Base-by-base conservation (phyloP, 441 rosid genomes). In the Kokia cookei region DNA sequence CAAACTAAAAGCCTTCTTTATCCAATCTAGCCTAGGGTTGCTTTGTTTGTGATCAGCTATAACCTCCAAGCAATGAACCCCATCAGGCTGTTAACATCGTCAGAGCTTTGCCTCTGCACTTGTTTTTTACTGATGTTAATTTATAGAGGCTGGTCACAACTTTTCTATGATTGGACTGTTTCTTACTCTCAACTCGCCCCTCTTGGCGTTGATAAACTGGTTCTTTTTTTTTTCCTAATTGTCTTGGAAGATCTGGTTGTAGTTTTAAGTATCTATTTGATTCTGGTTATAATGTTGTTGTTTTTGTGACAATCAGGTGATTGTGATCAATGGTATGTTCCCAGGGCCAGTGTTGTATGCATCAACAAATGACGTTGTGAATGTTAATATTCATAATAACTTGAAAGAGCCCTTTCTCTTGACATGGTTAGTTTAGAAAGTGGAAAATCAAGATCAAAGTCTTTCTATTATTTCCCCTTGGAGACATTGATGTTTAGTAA, bases 261-360 rank as follows among this genome's bases (percentile, higher is more conserved):
- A 24, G 8, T n/a, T 67, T 45, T 47, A 1, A 12, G 53, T 45
- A 17, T 22, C 9, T 22, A 17, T 22, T 50, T 8, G 22, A 47
- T 50, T 15, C 29, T 42, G 2, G 24, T 43, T 67, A 60, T 5
- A n/a, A 65, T 61, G 29, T 76, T 35, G 8, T 19, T 1, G 2
- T n/a, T 45, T 14, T 10, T 17, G 7, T 50, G 32, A 47, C 15
- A 50, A 40, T 75, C 77, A 91, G 94, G 92, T 84, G 9, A 91
- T 91, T 65, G 88, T 89, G 65, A 91, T 90, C 65, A 93, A 90
- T 73, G 86, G 88, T n/a, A 84, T 82, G 55, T 91, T 89, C 76
- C 98, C 93, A 15, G 96, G 98, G 42, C 96, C 96, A 32, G 65
- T 82, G 14, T 76, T 90, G 65, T 88, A 92, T 17, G 87, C 79